Evolutionary conservation across 2,329 filamentous ascomycete genomes (phyloP), one percentile per base, ranked within the genome.

Genomic region (Diplodia corticola): DNA sequence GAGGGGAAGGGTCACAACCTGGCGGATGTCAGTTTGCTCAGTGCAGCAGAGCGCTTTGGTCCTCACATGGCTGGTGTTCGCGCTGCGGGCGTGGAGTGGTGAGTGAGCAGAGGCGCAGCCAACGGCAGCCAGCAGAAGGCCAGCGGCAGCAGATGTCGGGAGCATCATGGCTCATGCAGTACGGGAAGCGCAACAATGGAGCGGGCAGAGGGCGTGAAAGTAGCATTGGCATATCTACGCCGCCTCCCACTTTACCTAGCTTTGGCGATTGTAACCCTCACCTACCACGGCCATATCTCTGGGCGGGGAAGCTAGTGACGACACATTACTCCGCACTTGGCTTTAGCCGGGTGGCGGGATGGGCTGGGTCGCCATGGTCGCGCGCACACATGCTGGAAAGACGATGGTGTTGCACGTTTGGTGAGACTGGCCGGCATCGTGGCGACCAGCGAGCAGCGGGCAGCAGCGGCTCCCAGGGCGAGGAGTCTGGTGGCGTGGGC

Each of bases 1-100:
- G 24, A 83, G 69, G 13, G 71, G 66, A 2, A 76, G 51, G 17
- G 69, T 69, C 1, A 73, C 66, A 12, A 67, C 70, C 68, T 71
- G 44, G 13, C 22, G 22, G 2, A 22, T 20, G 33, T 67, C 46
- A 67, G 48, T 33, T 17, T 12, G 35, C 12, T 6, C 26, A n/a
- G 33, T 20, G 10, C 2, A 26, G 7, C 9, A 12, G 35, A 6
- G 10, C 28, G 24, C 7, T 26, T 24, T 22, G 28, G 20, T 22
- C 24, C 57, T 24, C 44, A 61, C 57, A 49, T 61, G 24, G 44
- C 57, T 61, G 57, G 12, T 35, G 44, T 46, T 33, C 5, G 35
- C 35, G 6, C 10, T 20, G 12, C 35, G 54, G 13, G 22, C 6
- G 35, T 9, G 13, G 20, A 44, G 54, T 20, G 15, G 37, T 5